Evolutionary conservation across 2,329 filamentous ascomycete genomes (phyloP), one percentile per base, ranked within the genome.

Genomic region (Pseudogymnoascus sp.): DNA sequence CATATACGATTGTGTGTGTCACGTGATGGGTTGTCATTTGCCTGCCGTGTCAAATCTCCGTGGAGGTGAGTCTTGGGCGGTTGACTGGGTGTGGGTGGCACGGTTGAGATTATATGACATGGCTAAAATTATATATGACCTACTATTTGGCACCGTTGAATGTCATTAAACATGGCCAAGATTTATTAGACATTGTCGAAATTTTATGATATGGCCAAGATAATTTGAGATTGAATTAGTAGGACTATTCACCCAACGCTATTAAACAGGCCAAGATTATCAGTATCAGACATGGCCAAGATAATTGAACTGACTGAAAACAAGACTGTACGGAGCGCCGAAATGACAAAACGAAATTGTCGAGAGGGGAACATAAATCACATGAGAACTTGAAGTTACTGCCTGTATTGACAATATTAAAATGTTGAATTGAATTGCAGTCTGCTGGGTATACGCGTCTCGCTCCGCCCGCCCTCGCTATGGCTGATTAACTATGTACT

Each of bases 381-480:
- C 44, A 26, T 9, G 44, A 44, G 44, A 26, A 50, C 6, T n/a
- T 15, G 4, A 4, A 46, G 15, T 21, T 46, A 42, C n/a, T 23
- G 23, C 4, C 40, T 44, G 11, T 50, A 29, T 50, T 50, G 44
- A 50, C 44, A 50, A 50, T 50, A 50, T 50, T 29, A 29, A 50
- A 50, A 50, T 50, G 44, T 50, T 50, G 44, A 50, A 17, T 50
- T 50, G 44, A 50, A 50, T 50, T 50, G 44, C 44, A 50, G 44
- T 50, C 44, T 50, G 21, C 44, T 50, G 44, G 44, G 44, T 50
- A 50, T 50, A 50, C 44, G 44, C 44, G 23, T 50, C 44, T 50
- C 44, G 21, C 23, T 3, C 44, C 44, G 21, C 15, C 44, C 13
- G 21, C 23, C 23, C 44, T 50, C 44, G 7, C 44, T 13, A 50